Base-by-base conservation (phyloP, 305 asterid genomes). In the Andrographis paniculata region DNA sequence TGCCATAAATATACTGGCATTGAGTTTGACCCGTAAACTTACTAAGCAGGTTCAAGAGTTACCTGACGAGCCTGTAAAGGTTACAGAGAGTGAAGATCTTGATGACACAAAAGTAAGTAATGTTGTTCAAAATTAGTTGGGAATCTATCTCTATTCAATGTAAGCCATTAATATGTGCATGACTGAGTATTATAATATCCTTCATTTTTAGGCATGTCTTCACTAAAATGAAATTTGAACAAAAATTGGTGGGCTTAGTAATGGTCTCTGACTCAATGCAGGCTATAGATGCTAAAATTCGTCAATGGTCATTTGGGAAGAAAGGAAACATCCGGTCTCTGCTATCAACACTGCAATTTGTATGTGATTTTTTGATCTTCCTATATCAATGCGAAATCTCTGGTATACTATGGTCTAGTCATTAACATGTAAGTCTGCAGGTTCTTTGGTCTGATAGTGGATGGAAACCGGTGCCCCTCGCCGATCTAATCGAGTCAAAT, bases 281-380 rank as follows among this genome's bases (percentile, higher is more conserved):
- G 99, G 87, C 79, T 65, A 67, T 70, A 49, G 89, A 87, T 69
- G 74, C 77, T 50, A 87, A 83, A 74, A 77, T 91, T 56, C 68
- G 64, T 51, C 87, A 83, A 56, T 91, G 99, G 99, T 77, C 95
- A 44, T 63, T 62, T 12, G 99, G 96, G 55, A 86, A 84, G 80
- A 83, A 80, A 70, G 99, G 95, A 59, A 91, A 91, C 66, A 91
- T 91, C 41, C 95, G 94, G 17, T 86, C 98, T 6, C 65, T 91
- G 61, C 79, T 91, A 5, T 91, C 99, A 23, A 91, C 99, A 19
- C 64, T 91, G 64, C 98, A 91, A 68, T 67, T 61, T 43, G 99
- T 86, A 77, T 72, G 85, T 45, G 42, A 33, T 27, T 12, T 61
- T 16, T 19, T 48, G 19, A 19, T 43, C 24, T 6, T 2, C 17